Evolutionary conservation across 2,329 filamentous ascomycete genomes (phyloP).

Genomic region (Alternaria novae-zelandiae): DNA sequence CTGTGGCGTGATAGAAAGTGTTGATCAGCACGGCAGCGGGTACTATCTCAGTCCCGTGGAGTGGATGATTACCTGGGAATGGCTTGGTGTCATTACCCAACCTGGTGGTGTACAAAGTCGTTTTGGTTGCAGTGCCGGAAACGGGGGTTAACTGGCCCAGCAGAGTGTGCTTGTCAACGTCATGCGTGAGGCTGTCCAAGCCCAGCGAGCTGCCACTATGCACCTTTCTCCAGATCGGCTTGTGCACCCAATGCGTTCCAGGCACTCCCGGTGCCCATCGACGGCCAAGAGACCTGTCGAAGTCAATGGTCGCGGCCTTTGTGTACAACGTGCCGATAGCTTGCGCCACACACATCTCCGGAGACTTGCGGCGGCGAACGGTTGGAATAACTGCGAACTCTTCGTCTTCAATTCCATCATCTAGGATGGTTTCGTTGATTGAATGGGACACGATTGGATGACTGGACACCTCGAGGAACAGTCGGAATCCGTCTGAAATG

Average conservation of each 20-base stretch:
- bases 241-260: constrained; percentile 32
- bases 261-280: constrained; percentile 15
- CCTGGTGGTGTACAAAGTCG: not conserved
- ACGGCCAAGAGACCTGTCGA: not conserved
- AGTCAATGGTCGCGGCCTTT: not conserved
- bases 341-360: not conserved
- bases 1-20: not conserved
- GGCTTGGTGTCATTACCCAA: not conserved
- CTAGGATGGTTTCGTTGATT: constrained; percentile 43
- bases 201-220: not conserved
- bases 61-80: not conserved
- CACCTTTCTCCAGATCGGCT: constrained; percentile 22
- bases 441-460: constrained; percentile 53
- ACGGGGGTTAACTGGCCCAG: constrained; percentile 35
- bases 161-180: constrained; percentile 46
- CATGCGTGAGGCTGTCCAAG: constrained; percentile 6
- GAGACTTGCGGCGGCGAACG: not conserved
- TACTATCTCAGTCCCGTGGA: not conserved
- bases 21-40: not conserved
- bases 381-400: not conserved
- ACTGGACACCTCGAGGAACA: constrained; percentile 52
- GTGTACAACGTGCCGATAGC: not conserved
- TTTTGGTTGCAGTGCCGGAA: not conserved
- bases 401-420: not conserved
- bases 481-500: constrained; percentile 44